Evolutionary conservation across 2,329 filamentous ascomycete genomes (phyloP), one percentile per base, ranked within the genome.

Genomic region (Sporothrix curviconia): DNA sequence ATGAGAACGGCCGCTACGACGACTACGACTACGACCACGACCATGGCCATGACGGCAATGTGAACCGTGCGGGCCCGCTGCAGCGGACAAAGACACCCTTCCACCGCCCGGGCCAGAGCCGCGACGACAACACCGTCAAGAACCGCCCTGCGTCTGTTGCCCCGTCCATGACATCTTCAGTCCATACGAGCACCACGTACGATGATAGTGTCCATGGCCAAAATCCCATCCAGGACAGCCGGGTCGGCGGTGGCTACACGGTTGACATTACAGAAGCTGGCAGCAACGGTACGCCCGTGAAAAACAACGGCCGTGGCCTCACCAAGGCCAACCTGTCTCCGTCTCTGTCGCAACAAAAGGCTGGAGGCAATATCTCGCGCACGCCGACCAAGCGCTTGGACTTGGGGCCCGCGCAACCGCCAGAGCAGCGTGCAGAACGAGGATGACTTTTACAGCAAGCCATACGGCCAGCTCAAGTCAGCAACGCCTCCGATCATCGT

Each of bases 381-480:
- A 43, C 28, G 61, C 59, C 15, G 44, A 55, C 54, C 9, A 59
- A 61, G 42, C 62, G 61, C 22, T n/a, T 64, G 61, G 61, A 60
- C 62, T 1, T 64, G 62, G 62, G 50, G 49, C 5, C 46, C 59
- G 8, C 60, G 54, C 30, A 36, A 12, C 19, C 62, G 61, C 52
- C 66, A 76, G 60, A 77, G 74, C 61, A 78, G 76, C 46, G 78
- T 81, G 60, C 78, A 81, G 65, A 63, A 72, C 32, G 78, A 81
- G 52, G 65, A 65, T 15, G 68, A 66, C 46, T 82, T 83, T 66
- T 79, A 74, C 64, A 64, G 63, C 9, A 81, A 80, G 66, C 76
- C 79, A n/a, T 85, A 86, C 62, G 81, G 81, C n/a, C 76, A 80
- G 50, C 71, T 85, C 46, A 78, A 75, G 64, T 66, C 77, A 3